These are phyloP conservation scores for Daedaleopsis nitida DNA, from an alignment of 768 basidiomycete species.

Conservation along the genomic window DNA sequence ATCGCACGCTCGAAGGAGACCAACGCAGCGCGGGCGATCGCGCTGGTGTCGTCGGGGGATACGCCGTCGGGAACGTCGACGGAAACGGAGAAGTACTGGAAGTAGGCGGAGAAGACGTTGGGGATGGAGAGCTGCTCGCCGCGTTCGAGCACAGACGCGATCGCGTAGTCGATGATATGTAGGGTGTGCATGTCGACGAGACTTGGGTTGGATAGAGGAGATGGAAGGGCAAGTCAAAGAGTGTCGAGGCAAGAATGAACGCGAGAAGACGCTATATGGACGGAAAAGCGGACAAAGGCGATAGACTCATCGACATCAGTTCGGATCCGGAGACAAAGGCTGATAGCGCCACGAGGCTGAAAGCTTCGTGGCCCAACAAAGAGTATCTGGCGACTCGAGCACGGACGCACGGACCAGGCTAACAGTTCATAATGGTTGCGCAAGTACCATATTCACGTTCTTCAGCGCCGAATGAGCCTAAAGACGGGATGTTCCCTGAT, in stretches of 20 bases:
- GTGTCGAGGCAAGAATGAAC: background rate
- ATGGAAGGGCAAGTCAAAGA: too few relatives aligned
- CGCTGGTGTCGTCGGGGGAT: conserved; percentile 86
- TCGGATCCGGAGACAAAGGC: conserved; percentile 3
- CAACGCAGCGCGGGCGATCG: conserved; percentile 96
- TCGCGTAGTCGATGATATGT: conserved; percentile 17
- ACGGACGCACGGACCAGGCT: background rate
- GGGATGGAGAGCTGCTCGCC: conserved; percentile 30
- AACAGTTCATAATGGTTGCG: background rate
- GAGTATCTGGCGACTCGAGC: too few relatives aligned
- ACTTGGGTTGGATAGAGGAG: background rate
- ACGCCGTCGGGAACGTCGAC: conserved; percentile 58
- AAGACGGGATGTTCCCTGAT: too few relatives aligned
- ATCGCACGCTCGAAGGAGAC: conserved; percentile 49
- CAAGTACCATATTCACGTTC: background rate
- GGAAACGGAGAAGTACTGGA: conserved; percentile 58
- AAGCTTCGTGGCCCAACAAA: background rate
- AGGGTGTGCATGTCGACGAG: background rate
- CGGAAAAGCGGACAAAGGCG: background rate
- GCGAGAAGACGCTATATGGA: conserved; percentile 2
- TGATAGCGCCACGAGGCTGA: conserved; percentile 11
- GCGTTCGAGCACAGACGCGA: conserved; percentile 13
- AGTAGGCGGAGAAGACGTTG: conserved; percentile 85
- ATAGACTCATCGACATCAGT: too few relatives aligned
- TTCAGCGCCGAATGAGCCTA: background rate